phyloP scores from a whole-genome alignment of 805 yeast genomes.

The Priceomyces castillae region DNA sequence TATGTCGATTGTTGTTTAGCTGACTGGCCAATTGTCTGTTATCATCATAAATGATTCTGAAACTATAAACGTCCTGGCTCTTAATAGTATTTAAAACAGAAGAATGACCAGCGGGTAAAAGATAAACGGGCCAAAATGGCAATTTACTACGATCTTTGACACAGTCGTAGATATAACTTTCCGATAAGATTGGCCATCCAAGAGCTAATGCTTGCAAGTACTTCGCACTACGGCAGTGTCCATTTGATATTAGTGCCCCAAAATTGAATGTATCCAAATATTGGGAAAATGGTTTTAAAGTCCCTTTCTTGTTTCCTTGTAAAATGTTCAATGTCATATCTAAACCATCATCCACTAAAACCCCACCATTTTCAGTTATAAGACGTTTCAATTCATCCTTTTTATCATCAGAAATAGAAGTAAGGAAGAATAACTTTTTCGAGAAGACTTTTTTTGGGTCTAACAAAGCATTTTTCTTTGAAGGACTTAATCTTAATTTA shows the following conservation, averaged over 20 bases:
- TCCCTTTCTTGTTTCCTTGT: constrained; percentile 3
- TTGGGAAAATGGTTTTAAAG: constrained; percentile 9
- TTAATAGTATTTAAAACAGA: constrained; percentile 39
- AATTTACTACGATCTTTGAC: constrained; percentile 25
- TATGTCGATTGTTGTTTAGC: constrained; percentile 33
- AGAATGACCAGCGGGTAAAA: constrained; percentile 74
- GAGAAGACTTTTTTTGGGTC: constrained; percentile 13
- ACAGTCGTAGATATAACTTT: constrained; percentile 53
- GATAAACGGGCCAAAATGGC: constrained; percentile 48
- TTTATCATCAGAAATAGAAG: constrained; percentile 33
- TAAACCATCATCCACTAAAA: constrained; percentile 34
- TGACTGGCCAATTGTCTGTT: constrained; percentile 39
- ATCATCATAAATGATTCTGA: constrained; percentile 33
- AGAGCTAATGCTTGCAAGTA: constrained; percentile 73
- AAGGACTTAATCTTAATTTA: not conserved
- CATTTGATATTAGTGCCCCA: constrained; percentile 63
- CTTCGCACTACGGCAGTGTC: constrained; percentile 64
- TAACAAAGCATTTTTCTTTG: not conserved
- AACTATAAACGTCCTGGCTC: constrained; percentile 49
- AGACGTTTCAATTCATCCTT: constrained; percentile 31
- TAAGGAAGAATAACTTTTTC: constrained; percentile 33
- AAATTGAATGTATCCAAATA: constrained; percentile 37
- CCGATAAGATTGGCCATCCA: constrained; percentile 83
- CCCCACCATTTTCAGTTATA: constrained; percentile 44
- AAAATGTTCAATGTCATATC: constrained; percentile 25